Base-by-base conservation (phyloP, 1,284 basidiomycete genomes). In the Salmacisia buchloeana region DNA sequence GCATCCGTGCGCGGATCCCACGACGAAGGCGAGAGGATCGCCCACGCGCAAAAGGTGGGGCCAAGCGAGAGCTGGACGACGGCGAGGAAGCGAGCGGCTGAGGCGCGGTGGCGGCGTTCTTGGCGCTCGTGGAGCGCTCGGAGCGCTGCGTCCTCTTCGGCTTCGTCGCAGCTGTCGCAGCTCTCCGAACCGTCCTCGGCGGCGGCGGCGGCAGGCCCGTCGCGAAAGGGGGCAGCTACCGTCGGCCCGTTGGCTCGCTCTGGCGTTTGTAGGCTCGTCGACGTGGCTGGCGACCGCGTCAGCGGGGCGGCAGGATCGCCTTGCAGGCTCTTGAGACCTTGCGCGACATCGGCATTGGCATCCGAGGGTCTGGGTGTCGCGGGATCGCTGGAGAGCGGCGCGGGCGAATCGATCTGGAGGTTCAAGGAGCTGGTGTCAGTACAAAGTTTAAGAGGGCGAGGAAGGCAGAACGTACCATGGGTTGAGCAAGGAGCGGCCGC, bases 11-110 rank as follows among this genome's bases (percentile, higher is more conserved):
- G 41, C 25, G 62, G n/a, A n/a, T n/a, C 59, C 12, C 64, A 70
- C 0, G 65, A 63, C 21, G 15, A n/a, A 15, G 69, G 65, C 21
- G 70, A 66, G 12, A 59, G 64, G 12, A 73, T 66, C 1, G 70
- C 67, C 74, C 74, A 76, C 15, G 69, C 63, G 34, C 70, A 63
- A 52, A 79, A 75, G 10, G 68, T 61, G 1, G 76, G 76, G 1
- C 70, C 68, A 33, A 71, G 63, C 2, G 67, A 34, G 63, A 70
- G 73, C 46, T 79, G 76, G 27, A 68, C 62, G 5, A 52, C 9
- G 10, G 46, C 31, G 23, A 52, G 46, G 46, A 52, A 27, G 2
- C 41, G 41, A 43, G 41, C 18, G 41, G 41, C 41, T 5, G 41
- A n/a, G 6, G 10, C 10, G 2, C 41, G 41, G 1, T 21, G 7